Evolutionary conservation across 2,329 filamentous ascomycete species (phyloP), one percentile per base, ranked within the genome.

Genomic region (Epichloe sp.): DNA sequence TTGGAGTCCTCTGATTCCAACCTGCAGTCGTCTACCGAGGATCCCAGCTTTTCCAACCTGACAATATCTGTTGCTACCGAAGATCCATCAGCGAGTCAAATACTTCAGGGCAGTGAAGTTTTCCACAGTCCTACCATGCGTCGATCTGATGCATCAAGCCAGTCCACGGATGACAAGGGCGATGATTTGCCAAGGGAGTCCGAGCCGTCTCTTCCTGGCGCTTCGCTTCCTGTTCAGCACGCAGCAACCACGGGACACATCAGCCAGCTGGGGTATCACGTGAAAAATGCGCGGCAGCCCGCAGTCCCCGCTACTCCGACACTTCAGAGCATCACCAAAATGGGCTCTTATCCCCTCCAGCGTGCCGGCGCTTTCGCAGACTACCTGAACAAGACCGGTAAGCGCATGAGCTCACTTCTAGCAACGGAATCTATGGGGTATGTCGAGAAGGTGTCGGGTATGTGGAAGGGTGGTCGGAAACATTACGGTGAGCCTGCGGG

Each of bases 401-500:
- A 86, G 58, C 81, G 82, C 36, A 87, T 97, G 82, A 88, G 87
- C 54, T 87, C 75, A 31, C 70, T 95, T 8, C 70, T 97, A 44
- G 87, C 91, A 6, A 88, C 85, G 0, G 90, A 96, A 65, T 94
- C 91, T 0, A 95, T 95, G 83, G 89, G 88, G 2, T 97, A 97
- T 63, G 85, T 95, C 35, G 90, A 94, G 62, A 97, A 96, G 66
- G 90, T 97, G 0, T 95, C 91, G 0, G 91, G 89, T 38, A 97
- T 97, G 86, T 93, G 93, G 82, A 87, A 89, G 58, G 93, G 93
- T 36, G 88, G 88, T 12, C 83, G 85, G 59, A 89, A 85, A 60
- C 91, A 97, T 66, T 98, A 97, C 60, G 82, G 85, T 47, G 85
- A 79, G 43, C 74, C 74, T 2, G 65, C 70, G 44, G 75, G 70